These are phyloP conservation scores for Kandelia obovata DNA, from an alignment of 345 rosid species.

Conservation along the genomic window DNA sequence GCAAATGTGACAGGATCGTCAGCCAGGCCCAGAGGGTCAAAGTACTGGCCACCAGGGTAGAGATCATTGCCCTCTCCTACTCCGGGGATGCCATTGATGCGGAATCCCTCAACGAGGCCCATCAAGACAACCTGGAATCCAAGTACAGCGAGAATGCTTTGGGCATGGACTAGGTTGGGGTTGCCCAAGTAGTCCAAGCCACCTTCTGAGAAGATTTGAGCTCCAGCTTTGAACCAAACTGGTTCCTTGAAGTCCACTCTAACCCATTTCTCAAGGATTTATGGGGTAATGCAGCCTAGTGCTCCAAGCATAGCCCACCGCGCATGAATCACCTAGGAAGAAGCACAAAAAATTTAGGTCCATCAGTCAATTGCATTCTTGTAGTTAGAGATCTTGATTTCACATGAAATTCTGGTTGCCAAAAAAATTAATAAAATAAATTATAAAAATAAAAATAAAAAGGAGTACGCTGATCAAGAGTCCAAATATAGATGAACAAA, in stretches of 20 bases:
- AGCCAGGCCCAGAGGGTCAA: conserved; percentile 85
- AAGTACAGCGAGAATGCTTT: conserved; percentile 89
- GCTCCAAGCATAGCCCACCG: conserved; percentile 99
- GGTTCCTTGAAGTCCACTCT: conserved; percentile 90
- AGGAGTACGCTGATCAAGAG: too few relatives aligned
- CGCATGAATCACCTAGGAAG: conserved; percentile 72
- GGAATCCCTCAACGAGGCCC: conserved; percentile 92
- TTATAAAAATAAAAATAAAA: too few relatives aligned
- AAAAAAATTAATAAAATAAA: too few relatives aligned
- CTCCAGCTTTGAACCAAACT: conserved; percentile 97
- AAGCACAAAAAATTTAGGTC: background rate
- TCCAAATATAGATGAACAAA: too few relatives aligned
- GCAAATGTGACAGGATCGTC: conserved; percentile 84
- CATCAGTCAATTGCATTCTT: too few relatives aligned
- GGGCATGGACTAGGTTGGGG: conserved; percentile 97
- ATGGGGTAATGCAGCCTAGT: conserved; percentile 90
- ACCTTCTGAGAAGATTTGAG: conserved; percentile 96
- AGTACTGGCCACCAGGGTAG: conserved; percentile 87
- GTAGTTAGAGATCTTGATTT: too few relatives aligned
- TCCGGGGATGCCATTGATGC: conserved; percentile 89
- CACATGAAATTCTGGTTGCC: too few relatives aligned
- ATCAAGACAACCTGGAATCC: conserved; percentile 85
- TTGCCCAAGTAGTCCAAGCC: conserved; percentile 97
- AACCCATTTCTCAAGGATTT: conserved; percentile 79
- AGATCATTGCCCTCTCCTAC: conserved; percentile 93